Evolutionary conservation across 257 asterid species (phyloP), one percentile per base, ranked within the genome.

Genomic region (Parsonsia alboflavescens): DNA sequence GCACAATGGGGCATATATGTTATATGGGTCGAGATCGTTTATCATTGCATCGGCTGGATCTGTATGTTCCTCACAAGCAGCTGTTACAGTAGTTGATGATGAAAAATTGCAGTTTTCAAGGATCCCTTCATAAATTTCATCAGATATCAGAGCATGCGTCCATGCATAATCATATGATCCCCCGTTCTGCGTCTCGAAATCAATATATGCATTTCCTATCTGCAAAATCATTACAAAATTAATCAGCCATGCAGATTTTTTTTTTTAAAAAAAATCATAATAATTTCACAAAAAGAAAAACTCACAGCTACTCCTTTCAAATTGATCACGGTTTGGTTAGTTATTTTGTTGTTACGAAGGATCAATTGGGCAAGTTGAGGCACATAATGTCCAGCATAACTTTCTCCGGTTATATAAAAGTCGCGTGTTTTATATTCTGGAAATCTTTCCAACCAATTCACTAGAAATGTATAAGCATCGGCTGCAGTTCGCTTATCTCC

Each of bases 321-420:
- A 65, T 82, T 87, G 63, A 90, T 80, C 73, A 81, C 78, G 11
- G 88, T 84, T 73, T 86, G 88, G 58, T 87, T 86, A 1, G 88
- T 81, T 21, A 79, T 80, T 53, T 82, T 80, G 84, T 88, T 90
- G 65, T 77, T 81, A 2, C 77, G 65, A 17, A 83, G 87, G 84
- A 88, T 84, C 24, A 88, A 70, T 24, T 84, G 81, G 13, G 96
- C 89, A 4, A 91, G 91, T 61, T 91, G 97, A 45, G 97, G 97
- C 7, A 85, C 88, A 12, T 89, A 91, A 75, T 91, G 97, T 22
- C 93, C 95, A 0, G 91, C 93, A 68, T 89, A 91, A 72, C 91
- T 89, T 78, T 90, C 96, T 56, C 96, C 93, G 0, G 90, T 75
- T 33, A 90, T 70, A 70, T 61, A 89, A 54, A 91, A 86, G 7